Conservation (phyloP, 179 eudicot genomes). For the Beta corolliflora region DNA sequence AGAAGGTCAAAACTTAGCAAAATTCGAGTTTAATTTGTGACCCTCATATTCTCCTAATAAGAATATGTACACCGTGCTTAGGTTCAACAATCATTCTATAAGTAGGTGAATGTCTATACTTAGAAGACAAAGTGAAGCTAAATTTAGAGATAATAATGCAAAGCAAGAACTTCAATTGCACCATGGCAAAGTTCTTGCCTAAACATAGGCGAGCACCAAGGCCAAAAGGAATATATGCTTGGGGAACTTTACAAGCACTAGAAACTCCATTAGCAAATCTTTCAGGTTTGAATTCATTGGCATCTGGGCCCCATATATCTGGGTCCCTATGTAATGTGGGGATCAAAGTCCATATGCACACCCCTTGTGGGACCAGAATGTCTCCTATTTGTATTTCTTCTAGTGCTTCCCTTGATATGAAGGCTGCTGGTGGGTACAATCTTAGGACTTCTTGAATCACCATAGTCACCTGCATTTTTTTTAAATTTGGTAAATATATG, state of each 20-base stretch:
- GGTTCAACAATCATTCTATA: conserved; percentile 50
- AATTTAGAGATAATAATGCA: conserved; percentile 38
- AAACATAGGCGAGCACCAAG: conserved; percentile 46
- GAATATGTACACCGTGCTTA: conserved; percentile 40
- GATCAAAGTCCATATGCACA: conserved; percentile 41
- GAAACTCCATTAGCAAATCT: conserved; percentile 50
- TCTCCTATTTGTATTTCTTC: conserved; percentile 37
- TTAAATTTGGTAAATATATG: too few relatives aligned
- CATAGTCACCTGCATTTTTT: conserved; percentile 45
- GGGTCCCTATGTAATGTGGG: conserved; percentile 47
- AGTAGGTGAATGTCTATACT: conserved; percentile 43
- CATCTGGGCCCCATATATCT: conserved; percentile 47
- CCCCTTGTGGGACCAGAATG: conserved; percentile 47
- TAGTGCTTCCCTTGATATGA: conserved; percentile 47
- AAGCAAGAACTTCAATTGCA: conserved; percentile 45
- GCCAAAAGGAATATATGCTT: conserved; percentile 52
- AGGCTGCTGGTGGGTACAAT: conserved; percentile 52
- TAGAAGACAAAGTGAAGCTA: conserved; percentile 46
- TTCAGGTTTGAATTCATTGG: conserved; percentile 46
- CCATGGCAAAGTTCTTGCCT: conserved; percentile 56
- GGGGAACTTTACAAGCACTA: conserved; percentile 47
- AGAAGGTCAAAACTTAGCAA: background rate
- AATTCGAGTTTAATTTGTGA: background rate
- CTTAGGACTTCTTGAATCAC: conserved; percentile 53
- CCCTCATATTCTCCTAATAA: conserved; percentile 31